phyloP scores from a whole-genome alignment of 331 rosid species.

The Saraca asoca region DNA sequence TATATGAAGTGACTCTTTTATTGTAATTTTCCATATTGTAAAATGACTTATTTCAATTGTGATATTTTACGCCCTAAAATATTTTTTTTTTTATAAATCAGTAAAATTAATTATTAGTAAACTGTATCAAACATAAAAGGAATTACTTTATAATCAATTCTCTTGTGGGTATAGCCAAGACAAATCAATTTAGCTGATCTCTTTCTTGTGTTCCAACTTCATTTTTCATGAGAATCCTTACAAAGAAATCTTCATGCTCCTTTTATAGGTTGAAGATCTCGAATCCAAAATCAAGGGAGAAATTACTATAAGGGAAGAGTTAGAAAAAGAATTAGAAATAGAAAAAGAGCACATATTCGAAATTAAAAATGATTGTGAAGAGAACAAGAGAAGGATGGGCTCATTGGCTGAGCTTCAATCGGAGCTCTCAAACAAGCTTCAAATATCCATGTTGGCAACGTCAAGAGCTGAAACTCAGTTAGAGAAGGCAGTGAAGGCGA shows the following conservation, averaged over 20 bases:
- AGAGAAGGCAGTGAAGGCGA: constrained; percentile 50
- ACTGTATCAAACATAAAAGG: too few species aligned
- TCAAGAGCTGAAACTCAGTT: constrained; percentile 50
- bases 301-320: constrained; percentile 42
- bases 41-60: too few species aligned
- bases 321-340: constrained; percentile 42
- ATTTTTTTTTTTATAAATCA: too few species aligned
- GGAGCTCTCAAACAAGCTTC: constrained; percentile 73
- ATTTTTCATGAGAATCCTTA: background rate
- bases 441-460: constrained; percentile 45
- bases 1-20: too few species aligned
- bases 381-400: constrained; percentile 54
- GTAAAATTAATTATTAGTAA: too few species aligned
- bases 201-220: background rate
- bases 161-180: too few species aligned
- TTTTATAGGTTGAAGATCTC: constrained; percentile 58
- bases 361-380: constrained; percentile 51
- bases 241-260: background rate
- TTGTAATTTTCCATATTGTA: too few species aligned
- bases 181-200: background rate
- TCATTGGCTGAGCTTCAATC: constrained; percentile 58
- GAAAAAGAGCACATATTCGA: constrained; percentile 55
- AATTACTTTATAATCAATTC: too few species aligned
- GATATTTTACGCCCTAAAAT: too few species aligned
- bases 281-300: constrained; percentile 60